These are phyloP conservation scores for Verticillium zaregamsianum DNA, from an alignment of 2,329 filamentous ascomycete species.

Conservation along the genomic window DNA sequence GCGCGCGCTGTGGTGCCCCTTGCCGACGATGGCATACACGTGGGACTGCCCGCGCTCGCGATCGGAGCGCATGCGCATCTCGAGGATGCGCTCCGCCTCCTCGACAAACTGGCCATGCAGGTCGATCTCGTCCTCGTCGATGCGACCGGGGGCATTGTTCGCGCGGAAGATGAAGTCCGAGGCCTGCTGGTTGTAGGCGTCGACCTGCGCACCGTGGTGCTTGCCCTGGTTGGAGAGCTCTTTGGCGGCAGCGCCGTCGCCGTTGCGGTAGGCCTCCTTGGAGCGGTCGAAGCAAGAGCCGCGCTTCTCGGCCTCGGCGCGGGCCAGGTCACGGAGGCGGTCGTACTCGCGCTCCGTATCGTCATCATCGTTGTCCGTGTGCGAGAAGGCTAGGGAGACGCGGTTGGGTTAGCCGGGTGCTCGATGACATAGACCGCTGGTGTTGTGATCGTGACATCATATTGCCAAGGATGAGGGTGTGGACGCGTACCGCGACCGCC, in stretches of 20 bases:
- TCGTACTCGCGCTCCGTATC: constrained; percentile 86
- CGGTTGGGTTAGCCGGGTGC: neutral
- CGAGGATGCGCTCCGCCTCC: constrained; percentile 88
- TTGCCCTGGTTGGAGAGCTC: constrained; percentile 82
- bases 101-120: constrained; percentile 93
- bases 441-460: neutral
- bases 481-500: constrained; percentile 13
- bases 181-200: constrained; percentile 85
- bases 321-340: constrained; percentile 77
- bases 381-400: constrained; percentile 64
- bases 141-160: constrained; percentile 77
- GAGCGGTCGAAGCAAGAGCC: constrained; percentile 71
- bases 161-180: constrained; percentile 93
- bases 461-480: neutral
- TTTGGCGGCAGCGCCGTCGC: constrained; percentile 82
- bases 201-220: constrained; percentile 76
- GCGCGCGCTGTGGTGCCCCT: constrained; percentile 79
- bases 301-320: constrained; percentile 75
- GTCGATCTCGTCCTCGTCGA: constrained; percentile 81
- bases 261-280: constrained; percentile 74
- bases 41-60: constrained; percentile 70
- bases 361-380: constrained; percentile 57
- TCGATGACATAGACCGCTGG: neutral
- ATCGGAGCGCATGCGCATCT: constrained; percentile 78
- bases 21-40: constrained; percentile 93